A percentile compares a stretch with the other conserved stretches of the same genome.
These are phyloP conservation scores for Quercus bicolor DNA, from an alignment of 306 rosid genomes.

Conservation along the genomic window DNA sequence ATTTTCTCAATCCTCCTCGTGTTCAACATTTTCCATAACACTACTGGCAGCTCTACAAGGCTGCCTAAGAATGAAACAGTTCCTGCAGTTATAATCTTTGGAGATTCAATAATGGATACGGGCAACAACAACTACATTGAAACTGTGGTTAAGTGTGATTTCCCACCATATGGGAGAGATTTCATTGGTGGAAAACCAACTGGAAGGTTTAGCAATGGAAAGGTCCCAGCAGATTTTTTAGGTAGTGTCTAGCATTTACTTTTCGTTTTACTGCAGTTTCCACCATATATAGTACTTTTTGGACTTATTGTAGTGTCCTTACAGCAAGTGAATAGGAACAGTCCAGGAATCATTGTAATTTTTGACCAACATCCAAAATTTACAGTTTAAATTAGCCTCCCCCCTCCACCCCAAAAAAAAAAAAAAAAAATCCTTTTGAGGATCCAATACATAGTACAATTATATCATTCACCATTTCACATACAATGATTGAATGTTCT, in stretches of 20 bases:
- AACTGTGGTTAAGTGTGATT: slow-evolving; percentile 50
- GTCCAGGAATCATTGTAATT: not conserved
- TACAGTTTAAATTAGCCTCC: not conserved
- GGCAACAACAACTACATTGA: slow-evolving; percentile 63
- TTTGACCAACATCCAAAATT: too few species aligned
- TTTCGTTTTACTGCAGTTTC: too few species aligned
- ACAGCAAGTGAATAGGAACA: too few species aligned
- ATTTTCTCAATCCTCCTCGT: too few species aligned
- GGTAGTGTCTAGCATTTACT: slow-evolving; percentile 24
- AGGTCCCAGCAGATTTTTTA: slow-evolving; percentile 47
- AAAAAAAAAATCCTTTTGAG: too few species aligned
- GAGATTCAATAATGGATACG: slow-evolving; percentile 72
- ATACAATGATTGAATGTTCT: not conserved
- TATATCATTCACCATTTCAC: not conserved
- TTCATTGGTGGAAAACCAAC: too few species aligned
- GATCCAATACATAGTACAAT: too few species aligned
- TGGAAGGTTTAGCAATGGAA: slow-evolving; percentile 59
- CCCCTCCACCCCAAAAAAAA: too few species aligned
- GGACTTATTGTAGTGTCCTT: too few species aligned
- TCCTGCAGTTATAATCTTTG: slow-evolving; percentile 62
- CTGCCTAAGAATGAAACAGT: slow-evolving; percentile 39
- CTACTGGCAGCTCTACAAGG: not conserved
- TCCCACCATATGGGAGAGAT: slow-evolving; percentile 60
- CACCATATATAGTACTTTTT: not conserved
- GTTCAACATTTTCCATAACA: too few species aligned